Evolutionary conservation across 1,139 yeast species (phyloP), one percentile per base, ranked within the genome.

Genomic region (Geotrichum candidum): DNA sequence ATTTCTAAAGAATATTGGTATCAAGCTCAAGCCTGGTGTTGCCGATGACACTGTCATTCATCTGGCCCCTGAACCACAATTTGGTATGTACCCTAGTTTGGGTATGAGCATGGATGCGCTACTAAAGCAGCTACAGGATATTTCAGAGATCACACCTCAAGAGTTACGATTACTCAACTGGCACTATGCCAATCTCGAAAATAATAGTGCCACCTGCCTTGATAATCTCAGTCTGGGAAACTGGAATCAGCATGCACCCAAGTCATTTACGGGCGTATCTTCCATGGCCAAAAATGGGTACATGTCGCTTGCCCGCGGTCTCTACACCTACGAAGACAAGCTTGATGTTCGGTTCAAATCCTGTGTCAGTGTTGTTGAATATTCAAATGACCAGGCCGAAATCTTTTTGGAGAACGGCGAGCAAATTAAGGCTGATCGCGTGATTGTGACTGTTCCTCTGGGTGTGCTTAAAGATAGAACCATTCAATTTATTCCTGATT

Each of bases 151-250:
- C 33, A 68, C 72, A 5, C 72, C 72, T 3, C 69, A 71, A 54
- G 81, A 78, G 58, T 57, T 73, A 48, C 69, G 75, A 6, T 67
- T 78, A 1, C 65, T 78, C 48, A 75, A 74, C 59, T 78, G 81
- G 81, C 76, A 78, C 58, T 71, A 72, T 58, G 79, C 80, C 9
- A 77, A 77, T 61, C 69, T 77, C 53, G 81, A 78, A 67, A 75
- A 74, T 65, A 68, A 71, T n/a, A 70, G 73, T 53, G 80, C 79
- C 22, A 72, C 77, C 15, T 66, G 70, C 31, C 67, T 76, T 27
- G 73, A 76, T 58, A 68, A 72, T 48, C 70, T 78, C 11, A 73
- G 79, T 60, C 68, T 78, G 50, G 69, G 74, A 15, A 71, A 76
- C 35, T 78, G 81, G 81, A 77, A 77, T 53, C 80, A 77, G 57